Conservation (phyloP, 257 asterid species). For the Nicotiana attenuata region DNA sequence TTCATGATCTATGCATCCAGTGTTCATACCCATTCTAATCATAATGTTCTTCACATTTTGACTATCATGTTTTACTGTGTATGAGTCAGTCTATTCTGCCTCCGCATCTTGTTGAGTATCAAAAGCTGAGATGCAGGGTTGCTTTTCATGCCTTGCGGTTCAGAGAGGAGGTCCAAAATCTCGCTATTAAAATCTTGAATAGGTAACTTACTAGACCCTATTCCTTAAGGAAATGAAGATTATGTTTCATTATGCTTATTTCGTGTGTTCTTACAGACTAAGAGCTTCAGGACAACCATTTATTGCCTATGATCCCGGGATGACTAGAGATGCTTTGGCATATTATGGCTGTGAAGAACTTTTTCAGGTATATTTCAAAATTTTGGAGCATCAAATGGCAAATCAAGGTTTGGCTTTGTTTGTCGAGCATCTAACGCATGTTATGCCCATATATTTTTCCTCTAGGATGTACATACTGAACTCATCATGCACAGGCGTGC, state of each 20-base stretch:
- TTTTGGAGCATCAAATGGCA: constrained; percentile 10
- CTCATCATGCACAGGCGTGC: constrained; percentile 91
- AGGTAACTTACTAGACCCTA: constrained; percentile 27
- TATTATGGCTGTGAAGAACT: constrained; percentile 97
- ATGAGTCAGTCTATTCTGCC: constrained; percentile 69
- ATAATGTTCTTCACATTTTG: constrained; percentile 5
- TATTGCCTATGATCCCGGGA: constrained; percentile 94
- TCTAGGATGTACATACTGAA: constrained; percentile 96
- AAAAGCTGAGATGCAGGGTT: constrained; percentile 92
- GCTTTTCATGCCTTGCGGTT: constrained; percentile 82
- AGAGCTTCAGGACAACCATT: constrained; percentile 79
- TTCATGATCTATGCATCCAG: neutral
- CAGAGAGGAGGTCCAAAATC: constrained; percentile 87
- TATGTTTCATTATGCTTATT: constrained; percentile 12
- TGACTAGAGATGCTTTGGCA: constrained; percentile 94
- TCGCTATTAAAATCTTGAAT: constrained; percentile 70
- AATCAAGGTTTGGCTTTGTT: neutral
- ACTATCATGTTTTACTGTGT: constrained; percentile 11
- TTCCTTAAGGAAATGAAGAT: neutral
- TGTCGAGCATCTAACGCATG: constrained; percentile 12
- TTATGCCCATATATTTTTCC: constrained; percentile 16
- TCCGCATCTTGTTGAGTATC: constrained; percentile 71
- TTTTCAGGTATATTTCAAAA: constrained; percentile 62
- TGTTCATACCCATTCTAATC: neutral
- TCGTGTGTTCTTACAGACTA: constrained; percentile 34